These are phyloP conservation scores for Globisporangium iwayamae DNA, from an alignment of 352 stramenopile species.

Conservation along the genomic window DNA sequence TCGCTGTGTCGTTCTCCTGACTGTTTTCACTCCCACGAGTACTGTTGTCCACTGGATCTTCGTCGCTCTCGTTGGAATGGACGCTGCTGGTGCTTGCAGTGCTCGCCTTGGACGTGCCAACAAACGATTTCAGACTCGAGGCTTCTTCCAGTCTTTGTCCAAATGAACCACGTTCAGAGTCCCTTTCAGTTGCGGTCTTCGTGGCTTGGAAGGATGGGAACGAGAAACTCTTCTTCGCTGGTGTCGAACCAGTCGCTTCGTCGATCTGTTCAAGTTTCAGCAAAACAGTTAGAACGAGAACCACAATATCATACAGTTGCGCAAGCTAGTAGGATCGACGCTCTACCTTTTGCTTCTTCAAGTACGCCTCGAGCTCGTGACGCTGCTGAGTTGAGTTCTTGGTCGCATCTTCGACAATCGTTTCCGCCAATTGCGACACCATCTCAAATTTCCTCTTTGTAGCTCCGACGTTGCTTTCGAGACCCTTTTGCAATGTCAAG, in stretches of 20 bases:
- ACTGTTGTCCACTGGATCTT: not conserved
- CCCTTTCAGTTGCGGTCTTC: slow-evolving; percentile 13
- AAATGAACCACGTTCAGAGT: not conserved
- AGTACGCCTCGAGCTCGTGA: slow-evolving; percentile 34
- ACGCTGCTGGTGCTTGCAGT: slow-evolving; percentile 20
- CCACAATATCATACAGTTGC: not conserved
- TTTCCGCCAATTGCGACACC: slow-evolving; percentile 21
- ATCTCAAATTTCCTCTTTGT: slow-evolving; percentile 31
- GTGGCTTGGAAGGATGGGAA: slow-evolving; percentile 49
- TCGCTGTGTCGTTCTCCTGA: slow-evolving; percentile 1
- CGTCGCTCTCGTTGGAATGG: slow-evolving; percentile 14
- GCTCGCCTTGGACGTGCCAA: slow-evolving; percentile 13
- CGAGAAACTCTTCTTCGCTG: slow-evolving; percentile 32
- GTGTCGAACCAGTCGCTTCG: slow-evolving; percentile 33
- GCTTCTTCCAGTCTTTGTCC: slow-evolving; percentile 3
- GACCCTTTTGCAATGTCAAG: slow-evolving; percentile 24
- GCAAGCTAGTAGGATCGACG: not conserved
- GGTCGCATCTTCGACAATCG: slow-evolving; percentile 25
- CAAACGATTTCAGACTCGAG: slow-evolving; percentile 2
- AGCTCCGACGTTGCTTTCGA: slow-evolving; percentile 26
- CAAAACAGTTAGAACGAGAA: not conserved
- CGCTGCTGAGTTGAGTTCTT: slow-evolving; percentile 29
- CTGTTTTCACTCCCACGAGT: not conserved
- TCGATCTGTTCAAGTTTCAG: slow-evolving; percentile 24
- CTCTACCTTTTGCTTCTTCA: slow-evolving; percentile 51